Base-by-base conservation (phyloP, 2,329 filamentous ascomycete genomes). In the Diaporthe velutina region DNA sequence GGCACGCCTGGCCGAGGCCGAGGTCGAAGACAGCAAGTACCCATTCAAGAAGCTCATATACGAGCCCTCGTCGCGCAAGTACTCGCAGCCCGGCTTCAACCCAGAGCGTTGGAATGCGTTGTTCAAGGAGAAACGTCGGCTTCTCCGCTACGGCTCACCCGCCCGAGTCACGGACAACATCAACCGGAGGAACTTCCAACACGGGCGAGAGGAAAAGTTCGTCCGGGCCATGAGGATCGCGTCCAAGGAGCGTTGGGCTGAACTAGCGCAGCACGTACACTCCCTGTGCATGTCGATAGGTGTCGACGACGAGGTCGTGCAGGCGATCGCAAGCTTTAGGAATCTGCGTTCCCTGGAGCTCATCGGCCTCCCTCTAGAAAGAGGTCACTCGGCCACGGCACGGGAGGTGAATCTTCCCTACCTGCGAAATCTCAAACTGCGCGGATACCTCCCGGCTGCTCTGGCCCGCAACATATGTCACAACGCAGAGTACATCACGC, bases 21-120 rank as follows among this genome's bases (percentile, higher is more conserved):
- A 58, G 55, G 30, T n/a, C 19, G 55, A 35, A 10, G 55, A 58
- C 19, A 35, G 22, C 10, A 3, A 19, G 10, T 54, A 54, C 25
- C 55, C 55, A 10, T 58, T 58, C 55, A 58, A 38, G 30, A 58
- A 58, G 55, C 55, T 35, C 55, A 58, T 58, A n/a, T 58, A 58
- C 30, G 19, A 58, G 19, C 55, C 55, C 4, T 58, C 55, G 10
- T 58, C 55, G 55, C 55, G 55, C 30, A 58, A 58, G 30, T 58
- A 58, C 19, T 58, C 55, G 30, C 55, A 58, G 30, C 2, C 4
- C 10, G 25, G 50, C 25, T 58, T 38, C 10, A 13, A 58, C 19
- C 30, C 19, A 10, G 33, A 38, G 30, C 30, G 10, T 12, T 58
- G 55, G 55, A 58, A 4, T n/a, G 30, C 19, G 30, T 13, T 30